A percentile compares a stretch with the other conserved stretches of the same genome.
Evolutionary conservation across 352 stramenopile genomes (phyloP).

Genomic region (Globisporangium heterothallicum): DNA sequence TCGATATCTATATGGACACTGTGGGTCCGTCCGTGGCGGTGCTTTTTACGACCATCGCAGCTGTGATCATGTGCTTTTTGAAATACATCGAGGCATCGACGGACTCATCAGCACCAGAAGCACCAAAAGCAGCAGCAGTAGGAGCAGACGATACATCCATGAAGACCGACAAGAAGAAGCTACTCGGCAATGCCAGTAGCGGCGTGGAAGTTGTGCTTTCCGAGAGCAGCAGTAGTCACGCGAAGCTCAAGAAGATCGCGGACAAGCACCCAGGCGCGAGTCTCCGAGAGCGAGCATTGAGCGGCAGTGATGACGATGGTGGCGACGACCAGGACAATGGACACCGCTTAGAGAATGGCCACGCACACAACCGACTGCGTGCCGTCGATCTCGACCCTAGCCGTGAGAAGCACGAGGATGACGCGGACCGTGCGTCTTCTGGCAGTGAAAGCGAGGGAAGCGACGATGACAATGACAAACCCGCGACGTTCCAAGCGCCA

Average conservation of each 20-base stretch:
- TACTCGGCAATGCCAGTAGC: neutral
- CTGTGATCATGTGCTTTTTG: constrained; percentile 49
- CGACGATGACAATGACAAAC: neutral
- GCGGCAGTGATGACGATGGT: constrained; percentile 19
- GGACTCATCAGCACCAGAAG: neutral
- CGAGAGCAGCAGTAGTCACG: neutral
- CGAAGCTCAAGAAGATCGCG: constrained; percentile 4
- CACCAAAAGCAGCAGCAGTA: neutral
- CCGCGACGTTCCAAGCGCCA: constrained; percentile 49
- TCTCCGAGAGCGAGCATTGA: constrained; percentile 5
- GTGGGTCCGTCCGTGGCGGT: constrained; percentile 38
- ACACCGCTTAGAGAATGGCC: neutral
- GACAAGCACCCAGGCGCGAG: constrained; percentile 3
- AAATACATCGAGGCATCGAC: constrained; percentile 33
- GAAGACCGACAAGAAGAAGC: constrained; percentile 1
- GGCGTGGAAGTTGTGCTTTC: constrained; percentile 3
- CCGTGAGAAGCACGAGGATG: too few relatives aligned
- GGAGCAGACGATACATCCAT: neutral
- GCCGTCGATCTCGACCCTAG: too few relatives aligned
- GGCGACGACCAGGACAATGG: constrained; percentile 4
- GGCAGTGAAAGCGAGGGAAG: neutral
- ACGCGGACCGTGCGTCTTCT: too few relatives aligned
- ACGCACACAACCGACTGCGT: constrained; percentile 11
- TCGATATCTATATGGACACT: constrained; percentile 51
- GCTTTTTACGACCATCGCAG: constrained; percentile 43